These are phyloP conservation scores for Monosporascus sp. DNA, from an alignment of 2,329 filamentous ascomycete genomes.

Conservation along the genomic window DNA sequence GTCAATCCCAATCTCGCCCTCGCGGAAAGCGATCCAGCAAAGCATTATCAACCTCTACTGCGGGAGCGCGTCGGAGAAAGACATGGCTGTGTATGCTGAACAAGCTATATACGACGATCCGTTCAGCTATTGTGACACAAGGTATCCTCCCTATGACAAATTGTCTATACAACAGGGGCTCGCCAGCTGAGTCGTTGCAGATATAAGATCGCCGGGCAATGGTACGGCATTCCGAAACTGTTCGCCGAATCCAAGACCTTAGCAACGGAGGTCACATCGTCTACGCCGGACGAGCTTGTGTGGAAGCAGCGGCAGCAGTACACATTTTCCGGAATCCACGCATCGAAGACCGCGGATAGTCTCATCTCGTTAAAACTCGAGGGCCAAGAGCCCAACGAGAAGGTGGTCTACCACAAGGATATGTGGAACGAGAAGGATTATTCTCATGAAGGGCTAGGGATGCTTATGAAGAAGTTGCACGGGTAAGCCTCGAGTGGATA, in stretches of 20 bases:
- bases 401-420: slow-evolving; percentile 43
- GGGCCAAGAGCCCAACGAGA: slow-evolving; percentile 25
- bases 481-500: slow-evolving; percentile 21
- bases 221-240: slow-evolving; percentile 42
- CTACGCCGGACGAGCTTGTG: slow-evolving; percentile 33
- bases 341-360: slow-evolving; percentile 33
- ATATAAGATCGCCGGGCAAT: slow-evolving; percentile 44
- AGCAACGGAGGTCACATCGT: slow-evolving; percentile 35
- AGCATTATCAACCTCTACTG: slow-evolving; percentile 40
- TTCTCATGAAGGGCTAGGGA: slow-evolving; percentile 39
- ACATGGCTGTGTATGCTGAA: slow-evolving; percentile 44
- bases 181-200: background rate
- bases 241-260: slow-evolving; percentile 35
- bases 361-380: slow-evolving; percentile 36
- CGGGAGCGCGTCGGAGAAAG: slow-evolving; percentile 40
- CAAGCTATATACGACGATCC: slow-evolving; percentile 43
- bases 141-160: slow-evolving; percentile 23
- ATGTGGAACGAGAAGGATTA: slow-evolving; percentile 47
- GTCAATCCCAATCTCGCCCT: slow-evolving; percentile 26
- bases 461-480: slow-evolving; percentile 44
- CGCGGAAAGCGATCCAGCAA: slow-evolving; percentile 35
- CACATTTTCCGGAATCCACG: slow-evolving; percentile 33
- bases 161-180: too few relatives aligned
- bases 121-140: slow-evolving; percentile 43
- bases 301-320: slow-evolving; percentile 46